Evolutionary conservation across 1,139 yeast species (phyloP).

Genomic region (Suhomyces ambrosiae): DNA sequence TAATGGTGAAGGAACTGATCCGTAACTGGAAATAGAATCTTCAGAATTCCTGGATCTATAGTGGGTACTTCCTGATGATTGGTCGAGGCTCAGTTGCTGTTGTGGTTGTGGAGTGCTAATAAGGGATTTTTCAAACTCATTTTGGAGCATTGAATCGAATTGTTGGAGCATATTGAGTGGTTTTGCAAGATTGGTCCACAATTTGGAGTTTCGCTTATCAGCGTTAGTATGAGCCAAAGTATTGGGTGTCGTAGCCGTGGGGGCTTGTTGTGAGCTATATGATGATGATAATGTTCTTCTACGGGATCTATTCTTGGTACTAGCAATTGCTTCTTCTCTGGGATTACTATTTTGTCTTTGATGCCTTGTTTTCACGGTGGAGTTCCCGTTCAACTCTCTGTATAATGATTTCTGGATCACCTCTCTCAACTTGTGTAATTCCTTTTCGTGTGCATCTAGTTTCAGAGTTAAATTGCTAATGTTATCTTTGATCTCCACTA

Average conservation of each 20-base stretch:
- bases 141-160: constrained; percentile 66
- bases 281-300: constrained; percentile 25
- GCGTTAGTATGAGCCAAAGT: not conserved
- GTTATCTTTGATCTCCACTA: constrained; percentile 57
- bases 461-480: constrained; percentile 38
- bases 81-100: constrained; percentile 9
- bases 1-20: constrained; percentile 30
- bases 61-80: constrained; percentile 8
- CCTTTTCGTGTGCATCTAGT: constrained; percentile 43
- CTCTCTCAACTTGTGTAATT: constrained; percentile 48
- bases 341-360: constrained; percentile 33
- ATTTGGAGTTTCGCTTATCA: constrained; percentile 24
- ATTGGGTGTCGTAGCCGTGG: not conserved
- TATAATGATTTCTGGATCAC: constrained; percentile 44
- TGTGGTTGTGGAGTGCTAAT: constrained; percentile 15
- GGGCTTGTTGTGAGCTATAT: constrained; percentile 4
- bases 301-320: constrained; percentile 28
- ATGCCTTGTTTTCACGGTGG: constrained; percentile 12
- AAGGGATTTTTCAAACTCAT: constrained; percentile 61
- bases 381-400: constrained; percentile 28
- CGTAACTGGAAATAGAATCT: constrained; percentile 31
- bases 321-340: constrained; percentile 39
- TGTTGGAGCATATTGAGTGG: constrained; percentile 68
- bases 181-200: constrained; percentile 50
- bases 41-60: constrained; percentile 27